Evolutionary conservation across 208 protist species (phyloP).

Genomic region (Eutreptiella sp.): DNA sequence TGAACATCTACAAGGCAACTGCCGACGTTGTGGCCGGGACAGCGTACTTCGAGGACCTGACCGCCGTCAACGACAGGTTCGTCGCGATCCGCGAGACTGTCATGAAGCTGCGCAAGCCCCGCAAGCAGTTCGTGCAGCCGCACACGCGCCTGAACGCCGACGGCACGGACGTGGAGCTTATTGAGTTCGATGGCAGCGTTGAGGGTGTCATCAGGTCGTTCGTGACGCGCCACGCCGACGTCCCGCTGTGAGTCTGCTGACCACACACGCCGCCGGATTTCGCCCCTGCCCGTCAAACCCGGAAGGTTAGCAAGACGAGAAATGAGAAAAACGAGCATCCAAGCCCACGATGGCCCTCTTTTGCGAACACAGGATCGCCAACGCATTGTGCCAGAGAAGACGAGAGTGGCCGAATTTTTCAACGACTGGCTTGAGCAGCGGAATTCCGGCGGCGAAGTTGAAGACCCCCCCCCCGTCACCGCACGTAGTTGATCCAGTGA

Average conservation of each 20-base stretch:
- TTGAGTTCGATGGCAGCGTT: conserved; percentile 49
- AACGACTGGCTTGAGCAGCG: too few relatives aligned
- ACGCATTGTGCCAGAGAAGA: too few relatives aligned
- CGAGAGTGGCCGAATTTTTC: too few relatives aligned
- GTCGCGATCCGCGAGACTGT: conserved; percentile 61
- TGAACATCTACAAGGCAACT: conserved; percentile 70
- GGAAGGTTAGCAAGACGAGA: too few relatives aligned
- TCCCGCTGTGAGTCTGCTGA: conserved; percentile 43
- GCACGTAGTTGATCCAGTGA: too few relatives aligned
- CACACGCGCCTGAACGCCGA: conserved; percentile 43
- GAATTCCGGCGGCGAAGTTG: too few relatives aligned
- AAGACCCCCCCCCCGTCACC: too few relatives aligned
- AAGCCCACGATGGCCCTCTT: too few relatives aligned
- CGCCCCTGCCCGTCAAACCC: too few relatives aligned
- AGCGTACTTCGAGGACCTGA: conserved; percentile 55
- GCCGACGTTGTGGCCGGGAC: conserved; percentile 50
- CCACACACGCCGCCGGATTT: too few relatives aligned
- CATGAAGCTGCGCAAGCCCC: conserved; percentile 65
- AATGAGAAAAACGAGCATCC: too few relatives aligned
- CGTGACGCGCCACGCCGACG: conserved; percentile 47
- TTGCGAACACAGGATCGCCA: too few relatives aligned
- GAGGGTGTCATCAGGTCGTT: conserved; percentile 52
- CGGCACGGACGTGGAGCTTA: conserved; percentile 46
- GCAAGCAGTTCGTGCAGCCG: conserved; percentile 73
- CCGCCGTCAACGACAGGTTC: conserved; percentile 52